Conservation (phyloP, 2,329 filamentous ascomycete species). For the Hymenoscyphus repandus region DNA sequence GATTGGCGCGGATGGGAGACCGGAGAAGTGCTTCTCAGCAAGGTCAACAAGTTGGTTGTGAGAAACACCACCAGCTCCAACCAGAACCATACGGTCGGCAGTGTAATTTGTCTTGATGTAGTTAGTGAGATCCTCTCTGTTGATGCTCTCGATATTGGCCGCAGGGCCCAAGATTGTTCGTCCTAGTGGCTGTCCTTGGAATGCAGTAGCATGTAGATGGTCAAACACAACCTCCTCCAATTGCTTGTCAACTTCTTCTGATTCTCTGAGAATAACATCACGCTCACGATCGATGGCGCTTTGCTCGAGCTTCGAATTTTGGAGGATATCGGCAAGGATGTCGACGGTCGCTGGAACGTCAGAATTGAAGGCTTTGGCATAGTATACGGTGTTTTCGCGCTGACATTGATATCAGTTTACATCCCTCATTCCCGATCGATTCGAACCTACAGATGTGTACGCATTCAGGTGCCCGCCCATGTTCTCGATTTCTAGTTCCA, state of each 20-base stretch:
- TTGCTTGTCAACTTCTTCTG: slow-evolving; percentile 99
- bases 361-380: slow-evolving; percentile 97
- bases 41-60: slow-evolving; percentile 93
- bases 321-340: slow-evolving; percentile 97
- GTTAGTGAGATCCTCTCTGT: slow-evolving; percentile 80
- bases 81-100: slow-evolving; percentile 97
- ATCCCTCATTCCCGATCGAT: slow-evolving; percentile 8
- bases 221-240: slow-evolving; percentile 99
- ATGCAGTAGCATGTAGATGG: slow-evolving; percentile 96
- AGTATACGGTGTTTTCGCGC: slow-evolving; percentile 99
- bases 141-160: slow-evolving; percentile 97
- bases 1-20: slow-evolving; percentile 69
- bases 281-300: slow-evolving; percentile 93
- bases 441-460: slow-evolving; percentile 85
- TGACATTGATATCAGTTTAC: slow-evolving; percentile 33
- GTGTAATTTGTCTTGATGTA: slow-evolving; percentile 99
- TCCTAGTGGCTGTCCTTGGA: slow-evolving; percentile 91
- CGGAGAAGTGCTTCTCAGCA: slow-evolving; percentile 90
- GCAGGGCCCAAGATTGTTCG: slow-evolving; percentile 96
- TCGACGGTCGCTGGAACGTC: slow-evolving; percentile 95
- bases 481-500: slow-evolving; percentile 99
- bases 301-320: slow-evolving; percentile 97
- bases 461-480: slow-evolving; percentile 99
- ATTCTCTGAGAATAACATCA: slow-evolving; percentile 97
- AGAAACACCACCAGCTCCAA: slow-evolving; percentile 88